Percentiles rank a stretch among this genome's conserved stretches.
Evolutionary conservation across 331 rosid species (phyloP).

Genomic region (Saraca asoca): DNA sequence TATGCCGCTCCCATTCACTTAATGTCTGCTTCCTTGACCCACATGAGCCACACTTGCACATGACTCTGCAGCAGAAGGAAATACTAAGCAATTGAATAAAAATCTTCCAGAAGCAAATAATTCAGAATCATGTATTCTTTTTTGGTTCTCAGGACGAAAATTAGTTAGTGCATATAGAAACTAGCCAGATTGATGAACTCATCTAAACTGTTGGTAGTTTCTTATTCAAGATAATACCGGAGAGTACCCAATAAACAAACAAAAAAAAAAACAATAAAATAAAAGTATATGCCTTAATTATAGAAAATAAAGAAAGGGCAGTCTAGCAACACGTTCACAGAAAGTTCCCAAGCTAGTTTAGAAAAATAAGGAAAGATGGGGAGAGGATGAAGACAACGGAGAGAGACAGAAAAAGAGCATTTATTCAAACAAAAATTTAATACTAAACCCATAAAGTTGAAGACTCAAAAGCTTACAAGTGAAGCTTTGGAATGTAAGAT

Average conservation of each 20-base stretch:
- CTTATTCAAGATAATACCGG: constrained; percentile 17
- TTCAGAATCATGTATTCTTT: constrained; percentile 7
- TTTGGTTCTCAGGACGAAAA: constrained; percentile 8
- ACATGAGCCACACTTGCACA: constrained; percentile 83
- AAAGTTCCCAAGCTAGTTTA: constrained; percentile 1
- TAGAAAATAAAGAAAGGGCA: background rate
- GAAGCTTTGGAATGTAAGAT: constrained; percentile 71
- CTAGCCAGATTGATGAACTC: constrained; percentile 20
- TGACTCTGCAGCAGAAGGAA: constrained; percentile 54
- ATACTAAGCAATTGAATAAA: constrained; percentile 31
- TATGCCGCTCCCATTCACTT: constrained; percentile 93
- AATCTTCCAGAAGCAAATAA: constrained; percentile 31
- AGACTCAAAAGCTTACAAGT: constrained; percentile 68
- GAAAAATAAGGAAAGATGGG: background rate
- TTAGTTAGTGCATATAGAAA: constrained; percentile 6
- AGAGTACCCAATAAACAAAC: constrained; percentile 6
- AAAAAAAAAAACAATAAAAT: constrained; percentile 22
- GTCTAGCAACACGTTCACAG: background rate
- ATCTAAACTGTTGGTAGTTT: constrained; percentile 12
- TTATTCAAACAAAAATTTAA: constrained; percentile 25
- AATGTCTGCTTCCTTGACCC: constrained; percentile 78
- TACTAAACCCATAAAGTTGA: constrained; percentile 13
- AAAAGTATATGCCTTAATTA: background rate
- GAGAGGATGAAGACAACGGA: background rate
- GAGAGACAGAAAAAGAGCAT: constrained; percentile 6